Conservation (phyloP, 805 yeast species). For the Candida manassasensis region DNA sequence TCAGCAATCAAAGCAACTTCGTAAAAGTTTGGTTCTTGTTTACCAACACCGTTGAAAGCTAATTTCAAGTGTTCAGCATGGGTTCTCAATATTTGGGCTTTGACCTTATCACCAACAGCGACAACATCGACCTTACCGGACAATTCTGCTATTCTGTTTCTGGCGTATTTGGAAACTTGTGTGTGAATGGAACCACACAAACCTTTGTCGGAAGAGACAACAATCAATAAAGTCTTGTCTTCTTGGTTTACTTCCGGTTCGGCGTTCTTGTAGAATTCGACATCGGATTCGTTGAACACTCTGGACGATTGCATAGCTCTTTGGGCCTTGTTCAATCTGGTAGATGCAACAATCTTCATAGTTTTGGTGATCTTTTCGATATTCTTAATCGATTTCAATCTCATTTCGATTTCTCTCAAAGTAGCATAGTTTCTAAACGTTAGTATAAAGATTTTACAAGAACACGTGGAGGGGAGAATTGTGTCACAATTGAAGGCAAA, state of each 20-base stretch:
- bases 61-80: constrained; percentile 63
- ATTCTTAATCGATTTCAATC: constrained; percentile 97
- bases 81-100: constrained; percentile 83
- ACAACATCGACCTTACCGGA: constrained; percentile 71
- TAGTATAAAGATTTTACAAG: too few species aligned
- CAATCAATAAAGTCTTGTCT: constrained; percentile 77
- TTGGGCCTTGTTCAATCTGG: constrained; percentile 93
- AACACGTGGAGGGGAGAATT: too few species aligned
- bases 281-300: constrained; percentile 74
- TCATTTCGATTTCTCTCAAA: constrained; percentile 95
- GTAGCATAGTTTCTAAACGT: constrained; percentile 88
- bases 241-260: constrained; percentile 64
- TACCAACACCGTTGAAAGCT: constrained; percentile 88
- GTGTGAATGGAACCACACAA: constrained; percentile 98
- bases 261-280: constrained; percentile 73
- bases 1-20: constrained; percentile 89
- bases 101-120: constrained; percentile 91
- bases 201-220: constrained; percentile 95
- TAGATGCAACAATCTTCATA: constrained; percentile 98
- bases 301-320: constrained; percentile 88
- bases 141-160: constrained; percentile 55
- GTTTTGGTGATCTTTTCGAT: constrained; percentile 99
- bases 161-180: constrained; percentile 85
- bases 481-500: too few species aligned
- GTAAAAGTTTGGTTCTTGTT: constrained; percentile 89